Evolutionary conservation across 2,329 filamentous ascomycete genomes (phyloP), one percentile per base, ranked within the genome.

Genomic region (Exophiala oligosperma): DNA sequence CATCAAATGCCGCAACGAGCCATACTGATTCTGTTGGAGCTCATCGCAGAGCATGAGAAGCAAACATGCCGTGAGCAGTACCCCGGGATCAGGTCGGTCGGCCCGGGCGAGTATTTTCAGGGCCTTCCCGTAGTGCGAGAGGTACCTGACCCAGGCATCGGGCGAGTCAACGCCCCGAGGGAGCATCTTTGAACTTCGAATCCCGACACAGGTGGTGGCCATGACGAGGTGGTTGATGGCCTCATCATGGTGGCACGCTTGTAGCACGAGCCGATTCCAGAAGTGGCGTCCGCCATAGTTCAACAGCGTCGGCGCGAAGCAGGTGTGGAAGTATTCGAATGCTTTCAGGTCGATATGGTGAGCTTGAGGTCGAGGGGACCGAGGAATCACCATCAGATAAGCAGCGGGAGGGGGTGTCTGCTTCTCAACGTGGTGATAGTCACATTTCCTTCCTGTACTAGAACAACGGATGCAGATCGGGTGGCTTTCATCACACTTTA

Each of bases 401-500:
- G 53, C 58, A 3, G 49, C 49, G 9, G 49, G 54, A 12, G 52
- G 14, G 12, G 35, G 32, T 26, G 32, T 11, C 32, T 49, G 21
- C 38, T 40, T 49, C 23, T 52, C 52, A 24, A 40, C 23, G 17
- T 53, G 47, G 60, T 75, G 76, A 21, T 74, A 72, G 53, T 75
- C 74, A 56, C 74, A 76, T 46, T 68, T 67, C 3, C 73, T 69
- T 7, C 72, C 72, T 1, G 73, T 74, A 4, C 63, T 70, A 4
- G 63, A 58, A 57, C 74, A 76, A 21, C 70, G 70, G 23, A 66
- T 58, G 57, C 74, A 76, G 23, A 63, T 65, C 7, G 71, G 72
- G 6, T 67, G 68, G 2, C 60, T 59, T 60, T 75, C 72, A 49
- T 75, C 59, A 26, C 63, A 65, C 38, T 60, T 60, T 28, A 65